Evolutionary conservation across 371 early-diverging fungal genomes (phyloP), one percentile per base, ranked within the genome.

Genomic region (Mortierella sp.): DNA sequence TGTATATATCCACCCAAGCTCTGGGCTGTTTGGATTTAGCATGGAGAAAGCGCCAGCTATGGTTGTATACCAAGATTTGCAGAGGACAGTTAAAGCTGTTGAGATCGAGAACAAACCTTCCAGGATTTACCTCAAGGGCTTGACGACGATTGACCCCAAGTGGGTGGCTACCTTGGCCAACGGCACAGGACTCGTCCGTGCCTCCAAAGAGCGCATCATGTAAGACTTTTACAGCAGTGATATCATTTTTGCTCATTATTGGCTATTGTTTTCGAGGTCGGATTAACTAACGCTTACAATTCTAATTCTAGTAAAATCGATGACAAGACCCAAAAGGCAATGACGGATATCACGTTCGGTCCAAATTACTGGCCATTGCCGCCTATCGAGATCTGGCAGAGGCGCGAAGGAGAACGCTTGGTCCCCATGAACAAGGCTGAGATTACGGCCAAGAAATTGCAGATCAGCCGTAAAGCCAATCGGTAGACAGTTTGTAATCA

Each of bases 281-380:
- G 9, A 32, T 28, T 18, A n/a, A 51, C 51, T 51, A 51, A 51
- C 51, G 8, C 8, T 22, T n/a, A 18, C n/a, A n/a, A 20, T 26
- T 40, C 26, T 45, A 28, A 24, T 70, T 52, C 72, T 28, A 89
- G 89, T 39, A 88, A 89, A 70, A 89, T 89, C 70, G 91, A 91
- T 68, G 86, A 87, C 63, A 93, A 90, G 83, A 77, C 87, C n/a
- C 92, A 91, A 54, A 87, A 91, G 73, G 93, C 93, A 16, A 87
- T 91, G 62, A 92, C 94, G 16, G 83, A 81, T 40, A 76, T 81
- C 26, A 89, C 88, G 61, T 94, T 92, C 81, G 95, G 95, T 2
- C 94, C 93, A 14, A 91, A 91, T 68, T 86, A 88, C 51, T 94
- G 95, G 95, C 91, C 90, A 70, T 84, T 94, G 64, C 90, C 95